phyloP scores from a whole-genome alignment of 2,329 filamentous ascomycete genomes.

The Grosmannia clavigera region DNA sequence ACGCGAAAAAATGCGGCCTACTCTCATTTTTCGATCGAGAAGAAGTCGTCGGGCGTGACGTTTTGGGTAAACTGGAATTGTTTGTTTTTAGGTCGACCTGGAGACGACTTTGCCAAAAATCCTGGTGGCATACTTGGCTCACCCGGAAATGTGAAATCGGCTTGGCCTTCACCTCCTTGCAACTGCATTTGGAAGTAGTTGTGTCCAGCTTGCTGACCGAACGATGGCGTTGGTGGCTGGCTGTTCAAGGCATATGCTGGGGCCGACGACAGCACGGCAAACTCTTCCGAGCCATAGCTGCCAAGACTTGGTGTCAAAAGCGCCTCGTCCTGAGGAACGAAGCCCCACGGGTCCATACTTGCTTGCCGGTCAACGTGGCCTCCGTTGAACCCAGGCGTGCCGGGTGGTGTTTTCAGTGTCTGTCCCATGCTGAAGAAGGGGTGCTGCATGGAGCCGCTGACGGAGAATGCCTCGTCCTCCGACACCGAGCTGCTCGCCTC shows the following conservation, averaged over 20 bases:
- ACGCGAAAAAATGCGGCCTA: not conserved
- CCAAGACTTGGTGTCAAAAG: conserved; percentile 34
- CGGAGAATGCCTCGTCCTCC: conserved; percentile 4
- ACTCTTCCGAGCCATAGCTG: conserved; percentile 32
- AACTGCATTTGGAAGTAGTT: conserved; percentile 22
- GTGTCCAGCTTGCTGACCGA: conserved; percentile 30
- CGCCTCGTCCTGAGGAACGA: conserved; percentile 32
- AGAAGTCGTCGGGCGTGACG: conserved; percentile 30
- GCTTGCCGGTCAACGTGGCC: not conserved
- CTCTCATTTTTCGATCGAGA: conserved; percentile 5
- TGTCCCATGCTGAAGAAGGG: conserved; percentile 3
- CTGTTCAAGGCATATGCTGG: conserved; percentile 35
- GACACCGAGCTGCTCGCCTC: not conserved
- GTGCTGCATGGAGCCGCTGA: not conserved
- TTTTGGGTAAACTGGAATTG: conserved; percentile 34
- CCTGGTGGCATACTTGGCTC: conserved; percentile 24
- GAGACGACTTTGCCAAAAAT: conserved; percentile 24
- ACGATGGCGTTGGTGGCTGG: conserved; percentile 37
- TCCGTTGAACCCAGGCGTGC: conserved; percentile 6
- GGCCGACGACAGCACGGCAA: conserved; percentile 25
- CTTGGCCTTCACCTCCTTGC: conserved; percentile 21
- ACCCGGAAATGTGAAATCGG: conserved; percentile 41
- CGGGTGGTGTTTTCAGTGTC: conserved; percentile 7
- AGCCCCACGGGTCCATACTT: conserved; percentile 15
- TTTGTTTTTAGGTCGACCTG: conserved; percentile 24